Evolutionary conservation across 805 yeast species (phyloP).

Genomic region (Debaryomyces castellii): DNA sequence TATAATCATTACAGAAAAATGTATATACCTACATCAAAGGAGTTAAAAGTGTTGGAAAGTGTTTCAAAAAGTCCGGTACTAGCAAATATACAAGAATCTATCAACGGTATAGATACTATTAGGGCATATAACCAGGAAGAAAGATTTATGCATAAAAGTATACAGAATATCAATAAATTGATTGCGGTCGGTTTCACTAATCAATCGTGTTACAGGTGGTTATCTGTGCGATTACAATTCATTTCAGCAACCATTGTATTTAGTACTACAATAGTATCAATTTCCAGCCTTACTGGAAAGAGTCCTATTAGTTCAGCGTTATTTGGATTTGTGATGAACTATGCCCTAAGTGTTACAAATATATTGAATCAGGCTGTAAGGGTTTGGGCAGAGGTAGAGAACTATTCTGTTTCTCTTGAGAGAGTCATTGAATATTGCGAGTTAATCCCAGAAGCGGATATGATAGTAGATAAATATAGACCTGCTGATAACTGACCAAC

Average conservation of each 20-base stretch:
- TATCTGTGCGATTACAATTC: constrained; percentile 51
- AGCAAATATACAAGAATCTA: constrained; percentile 65
- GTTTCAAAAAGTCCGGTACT: constrained; percentile 66
- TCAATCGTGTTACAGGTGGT: constrained; percentile 58
- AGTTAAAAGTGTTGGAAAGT: constrained; percentile 73
- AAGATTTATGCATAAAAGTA: constrained; percentile 48
- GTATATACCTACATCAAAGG: constrained; percentile 71
- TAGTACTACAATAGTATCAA: constrained; percentile 32
- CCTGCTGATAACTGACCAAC: constrained; percentile 68
- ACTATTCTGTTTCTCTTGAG: constrained; percentile 33
- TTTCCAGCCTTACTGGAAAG: constrained; percentile 20
- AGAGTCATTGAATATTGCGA: constrained; percentile 38
- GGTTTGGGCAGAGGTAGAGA: constrained; percentile 35
- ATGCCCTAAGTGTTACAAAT: constrained; percentile 30
- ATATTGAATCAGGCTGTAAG: constrained; percentile 23
- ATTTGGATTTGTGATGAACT: constrained; percentile 38
- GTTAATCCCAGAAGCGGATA: constrained; percentile 44
- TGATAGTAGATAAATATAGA: constrained; percentile 31
- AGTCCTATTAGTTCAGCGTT: constrained; percentile 29
- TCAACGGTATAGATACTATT: constrained; percentile 64
- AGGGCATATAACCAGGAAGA: constrained; percentile 51
- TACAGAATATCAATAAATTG: constrained; percentile 51
- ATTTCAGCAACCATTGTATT: constrained; percentile 53
- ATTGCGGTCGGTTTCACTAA: constrained; percentile 66
- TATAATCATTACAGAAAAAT: constrained; percentile 44